Evolutionary conservation across 129 eudicot species (phyloP), one percentile per base, ranked within the genome.

Genomic region (Saposhnikovia divaricata): DNA sequence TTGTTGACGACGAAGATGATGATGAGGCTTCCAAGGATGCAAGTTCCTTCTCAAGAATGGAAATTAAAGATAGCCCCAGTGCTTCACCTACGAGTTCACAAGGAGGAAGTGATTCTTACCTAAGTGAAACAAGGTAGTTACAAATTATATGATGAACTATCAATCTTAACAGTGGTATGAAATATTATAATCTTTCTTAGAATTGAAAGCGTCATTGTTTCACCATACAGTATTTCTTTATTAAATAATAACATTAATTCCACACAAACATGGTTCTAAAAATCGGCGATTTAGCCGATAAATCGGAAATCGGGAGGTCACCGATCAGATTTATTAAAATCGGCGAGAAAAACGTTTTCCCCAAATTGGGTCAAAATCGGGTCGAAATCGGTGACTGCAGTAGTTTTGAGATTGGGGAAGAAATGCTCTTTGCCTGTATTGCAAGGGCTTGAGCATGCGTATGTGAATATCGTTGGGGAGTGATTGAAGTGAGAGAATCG

Each of bases 111-210:
- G 98, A 84, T 73, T 88, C 99, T 69, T 86, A 96, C 85, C 88
- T 96, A 44, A 92, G 95, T 81, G 91, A 89, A 80, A 92, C 97
- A 80, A 96, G 98, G 98, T 91, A 77, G 40, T 27, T 46, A 13
- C 1, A 25, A n/a, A 5, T n/a, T 75, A n/a, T 27, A 23, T 46
- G n/a, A n/a, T 75, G 34, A 46, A 21, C 16, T 46, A 12, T 53
- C 59, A n/a, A 44, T 10, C 9, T 46, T 7, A 25, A 74, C 57
- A 18, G 21, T 74, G 3, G 47, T 45, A n/a, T 45, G 25, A 74
- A n/a, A 46, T 74, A 5, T 45, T 25, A 25, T 51, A 74, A 46
- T 40, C 59, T 2, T 23, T 57, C 28, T 61, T 34, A 61, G 12
- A 61, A 8, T 61, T n/a, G 37, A 25, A 57, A 13, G 23, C 9